A percentile compares a stretch with the other conserved stretches of the same genome.
Evolutionary conservation across 129 eudicot genomes (phyloP).

Genomic region (Pulicaria dysenterica): DNA sequence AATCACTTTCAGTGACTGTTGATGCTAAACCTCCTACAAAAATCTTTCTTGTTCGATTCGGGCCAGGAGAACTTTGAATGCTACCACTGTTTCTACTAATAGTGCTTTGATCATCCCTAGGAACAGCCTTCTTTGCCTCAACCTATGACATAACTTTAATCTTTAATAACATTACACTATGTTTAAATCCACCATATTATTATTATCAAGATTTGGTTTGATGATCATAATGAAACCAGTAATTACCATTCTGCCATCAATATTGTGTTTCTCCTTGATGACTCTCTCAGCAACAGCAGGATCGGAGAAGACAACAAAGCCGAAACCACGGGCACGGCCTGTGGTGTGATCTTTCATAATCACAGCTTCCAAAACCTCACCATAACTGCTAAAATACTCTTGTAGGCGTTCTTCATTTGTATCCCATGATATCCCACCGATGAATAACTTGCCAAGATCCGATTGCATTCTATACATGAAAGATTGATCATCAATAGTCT

Average conservation of each 20-base stretch:
- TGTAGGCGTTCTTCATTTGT: constrained; percentile 67
- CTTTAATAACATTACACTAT: background rate
- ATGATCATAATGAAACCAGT: background rate
- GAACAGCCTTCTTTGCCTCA: constrained; percentile 76
- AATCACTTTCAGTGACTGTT: constrained; percentile 62
- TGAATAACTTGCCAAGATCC: constrained; percentile 69
- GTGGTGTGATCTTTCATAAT: constrained; percentile 75
- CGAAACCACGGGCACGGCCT: constrained; percentile 77
- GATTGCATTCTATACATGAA: constrained; percentile 55
- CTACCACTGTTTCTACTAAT: constrained; percentile 61
- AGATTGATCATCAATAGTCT: background rate
- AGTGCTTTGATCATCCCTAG: constrained; percentile 59
- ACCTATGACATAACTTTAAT: constrained; percentile 35
- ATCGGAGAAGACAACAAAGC: constrained; percentile 73
- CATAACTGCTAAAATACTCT: constrained; percentile 59
- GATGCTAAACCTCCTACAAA: constrained; percentile 82
- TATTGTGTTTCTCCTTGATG: constrained; percentile 62
- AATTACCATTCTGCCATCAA: constrained; percentile 73
- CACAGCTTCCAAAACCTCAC: constrained; percentile 72
- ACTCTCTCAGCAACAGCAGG: constrained; percentile 67
- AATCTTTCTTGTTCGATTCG: constrained; percentile 56
- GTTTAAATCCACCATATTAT: background rate
- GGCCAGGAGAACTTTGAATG: constrained; percentile 65
- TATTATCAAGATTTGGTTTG: background rate
- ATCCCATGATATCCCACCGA: constrained; percentile 86